Base-by-base conservation (phyloP, 768 basidiomycete species). In the Daedaleopsis sinensis region DNA sequence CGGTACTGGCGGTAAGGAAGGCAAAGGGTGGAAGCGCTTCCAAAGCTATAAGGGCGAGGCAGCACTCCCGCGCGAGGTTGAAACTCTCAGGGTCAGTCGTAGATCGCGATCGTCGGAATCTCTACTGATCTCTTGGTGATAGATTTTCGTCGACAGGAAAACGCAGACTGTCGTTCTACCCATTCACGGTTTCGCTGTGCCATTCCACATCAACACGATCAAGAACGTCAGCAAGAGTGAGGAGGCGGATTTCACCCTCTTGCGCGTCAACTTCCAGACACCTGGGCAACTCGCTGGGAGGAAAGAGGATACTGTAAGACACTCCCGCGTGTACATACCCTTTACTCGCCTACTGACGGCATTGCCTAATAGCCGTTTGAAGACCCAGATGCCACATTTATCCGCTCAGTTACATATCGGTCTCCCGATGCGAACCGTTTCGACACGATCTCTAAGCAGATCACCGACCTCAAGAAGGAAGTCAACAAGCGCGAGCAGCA, bases 161-260 rank as follows among this genome's bases (percentile, higher is more conserved):
- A 85, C 90, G 16, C 88, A 91, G 63, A 93, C 95, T 0, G 89
- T 98, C 54, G 84, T 98, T 49, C 75, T 98, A 4, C 97, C 97
- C 16, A 88, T 98, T 65, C 87, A 98, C 68, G 97, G 97, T 3
- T 98, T 90, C 68, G 94, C 95, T 0, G 95, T 96, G 0, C 95
- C 96, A 0, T 98, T 96, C 81, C 97, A 99, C 72, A 96, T 98
- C 76, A 96, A 96, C 71, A 94, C 94, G 1, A 94, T 99, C 65
- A 98, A 99, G 78, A 98, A 96, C 71, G 92, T 90, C 35, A 95
- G 91, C 80, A 98, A 98, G 79, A 97, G 86, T 65, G 96, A 99
- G 64, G 97, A 98, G 75, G 93, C 92, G 6, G 94, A 98, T 53
- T 92, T 89, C 72, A 96, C 95, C 0, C 94, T 93, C 69, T 82